These are phyloP conservation scores for Trapa incisa DNA, from an alignment of 345 rosid species.

Conservation along the genomic window DNA sequence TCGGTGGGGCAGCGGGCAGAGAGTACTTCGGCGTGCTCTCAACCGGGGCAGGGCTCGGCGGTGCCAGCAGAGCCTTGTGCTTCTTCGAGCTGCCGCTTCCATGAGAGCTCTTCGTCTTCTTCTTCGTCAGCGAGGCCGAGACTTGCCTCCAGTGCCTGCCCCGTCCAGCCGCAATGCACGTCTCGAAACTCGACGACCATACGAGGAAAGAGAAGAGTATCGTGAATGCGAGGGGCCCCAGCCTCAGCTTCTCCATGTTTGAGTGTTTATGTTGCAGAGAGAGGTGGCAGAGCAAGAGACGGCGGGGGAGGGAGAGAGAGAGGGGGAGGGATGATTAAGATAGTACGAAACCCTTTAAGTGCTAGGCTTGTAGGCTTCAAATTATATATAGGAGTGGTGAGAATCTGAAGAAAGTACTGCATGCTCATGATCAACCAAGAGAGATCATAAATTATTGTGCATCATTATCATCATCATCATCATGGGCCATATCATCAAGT, in stretches of 20 bases:
- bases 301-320: constrained; percentile 10
- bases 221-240: constrained; percentile 22
- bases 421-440: not conserved
- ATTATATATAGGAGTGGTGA: constrained; percentile 15
- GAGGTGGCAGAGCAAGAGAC: not conserved
- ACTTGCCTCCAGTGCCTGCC: constrained; percentile 59
- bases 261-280: constrained; percentile 7
- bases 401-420: constrained; percentile 6
- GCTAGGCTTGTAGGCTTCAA: constrained; percentile 10
- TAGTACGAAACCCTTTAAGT: not conserved
- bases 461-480: too few relatives aligned
- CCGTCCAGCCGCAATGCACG: constrained; percentile 65
- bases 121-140: constrained; percentile 35
- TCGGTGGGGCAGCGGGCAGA: constrained; percentile 8
- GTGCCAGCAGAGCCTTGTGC: not conserved
- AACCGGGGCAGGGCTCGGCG: constrained; percentile 22
- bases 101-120: constrained; percentile 34
- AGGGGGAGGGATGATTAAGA: constrained; percentile 1
- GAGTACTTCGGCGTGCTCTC: constrained; percentile 7
- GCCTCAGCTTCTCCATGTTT: constrained; percentile 22
- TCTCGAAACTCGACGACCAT: constrained; percentile 50
- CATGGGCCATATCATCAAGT: not conserved
- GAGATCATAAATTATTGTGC: not conserved
- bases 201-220: constrained; percentile 36
- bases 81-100: constrained; percentile 29